Evolutionary conservation across 345 rosid species (phyloP), one percentile per base, ranked within the genome.

Genomic region (Pugionium dolabratum): DNA sequence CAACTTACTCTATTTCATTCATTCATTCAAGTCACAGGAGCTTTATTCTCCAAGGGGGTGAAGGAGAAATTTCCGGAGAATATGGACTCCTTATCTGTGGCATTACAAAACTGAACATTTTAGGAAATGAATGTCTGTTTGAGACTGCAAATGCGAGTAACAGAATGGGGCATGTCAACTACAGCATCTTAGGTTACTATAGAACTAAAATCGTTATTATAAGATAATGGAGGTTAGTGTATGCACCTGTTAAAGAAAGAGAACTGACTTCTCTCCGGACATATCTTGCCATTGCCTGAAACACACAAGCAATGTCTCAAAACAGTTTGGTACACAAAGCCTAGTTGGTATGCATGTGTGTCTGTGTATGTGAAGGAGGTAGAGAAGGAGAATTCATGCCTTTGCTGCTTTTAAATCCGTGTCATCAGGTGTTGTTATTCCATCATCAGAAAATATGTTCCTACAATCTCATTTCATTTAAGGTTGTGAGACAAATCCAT

Each of bases 261-360:
- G 95, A 90, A 59, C 76, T 55, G 45, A 82, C 85, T 83, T 94
- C 99, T 51, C 86, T 83, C 44, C 84, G 86, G 58, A 85, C 92
- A 75, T 90, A 94, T 76, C 97, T 83, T 65, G 90, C 81, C 96
- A 90, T 86, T 66, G 89, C 99, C 99, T 94, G 85, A 77, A 49
- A 70, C 11, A 75, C 4, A 54, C 36, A n/a, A 48, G 30, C 66
- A 59, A 27, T 60, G 53, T 77, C 53, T 59, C 57, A 54, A 46
- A 45, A 51, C 30, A 31, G 7, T 46, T 53, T 31, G 36, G 57
- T 42, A 54, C 28, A 44, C 28, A 54, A 11, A 9, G 60, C 9
- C 46, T 66, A 36, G 32, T 18, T 32, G 40, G 51, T 46, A 32
- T 72, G 61, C 39, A 2, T 46, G n/a, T 47, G 36, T 34, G 44